Evolutionary conservation across 495 filamentous ascomycete species (phyloP).

Genomic region (Penicillium canescens): DNA sequence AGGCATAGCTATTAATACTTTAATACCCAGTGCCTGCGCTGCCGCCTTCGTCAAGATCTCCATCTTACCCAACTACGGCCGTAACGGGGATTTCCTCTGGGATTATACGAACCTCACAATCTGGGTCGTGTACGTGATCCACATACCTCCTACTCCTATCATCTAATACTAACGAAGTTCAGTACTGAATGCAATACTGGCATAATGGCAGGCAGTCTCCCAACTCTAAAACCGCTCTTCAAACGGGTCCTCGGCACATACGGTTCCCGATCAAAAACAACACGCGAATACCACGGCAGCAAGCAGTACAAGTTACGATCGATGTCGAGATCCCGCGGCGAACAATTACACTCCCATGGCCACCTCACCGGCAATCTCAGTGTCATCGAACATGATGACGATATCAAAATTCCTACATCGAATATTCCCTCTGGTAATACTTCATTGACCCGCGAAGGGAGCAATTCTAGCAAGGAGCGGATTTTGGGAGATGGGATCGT

Average conservation of each 20-base stretch:
- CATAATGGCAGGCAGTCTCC: constrained; percentile 45
- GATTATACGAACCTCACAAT: constrained; percentile 32
- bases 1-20: neutral
- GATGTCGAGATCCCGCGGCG: constrained; percentile 9
- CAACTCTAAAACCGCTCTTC: constrained; percentile 44
- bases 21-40: constrained; percentile 37
- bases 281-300: constrained; percentile 10
- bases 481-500: constrained; percentile 22
- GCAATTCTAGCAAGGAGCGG: constrained; percentile 24
- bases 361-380: neutral
- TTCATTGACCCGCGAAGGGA: constrained; percentile 1
- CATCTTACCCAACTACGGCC: constrained; percentile 36
- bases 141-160: constrained; percentile 4
- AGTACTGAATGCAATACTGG: constrained; percentile 40
- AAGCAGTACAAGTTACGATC: constrained; percentile 15
- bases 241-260: constrained; percentile 27
- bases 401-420: neutral
- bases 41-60: constrained; percentile 48
- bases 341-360: neutral
- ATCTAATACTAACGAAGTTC: neutral
- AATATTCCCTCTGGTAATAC: neutral
- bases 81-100: constrained; percentile 47
- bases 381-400: neutral
- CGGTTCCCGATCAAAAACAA: constrained; percentile 18
- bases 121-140: constrained; percentile 22